These are phyloP conservation scores for Pilatotrama ljubarskyi DNA, from an alignment of 768 basidiomycete species.

Conservation along the genomic window DNA sequence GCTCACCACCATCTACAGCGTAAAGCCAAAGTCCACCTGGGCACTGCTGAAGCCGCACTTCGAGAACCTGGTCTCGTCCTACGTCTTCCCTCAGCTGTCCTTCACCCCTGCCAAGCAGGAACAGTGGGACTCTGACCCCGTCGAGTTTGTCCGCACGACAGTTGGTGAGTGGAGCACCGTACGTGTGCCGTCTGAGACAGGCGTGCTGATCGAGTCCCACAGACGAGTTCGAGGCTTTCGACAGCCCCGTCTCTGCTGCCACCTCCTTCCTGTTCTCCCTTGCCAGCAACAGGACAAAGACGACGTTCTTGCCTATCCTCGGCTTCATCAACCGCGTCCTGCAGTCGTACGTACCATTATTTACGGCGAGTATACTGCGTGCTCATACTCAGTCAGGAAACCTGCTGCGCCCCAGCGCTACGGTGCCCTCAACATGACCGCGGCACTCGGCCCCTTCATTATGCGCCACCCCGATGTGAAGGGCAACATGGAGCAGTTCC, in stretches of 20 bases:
- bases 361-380: neutral
- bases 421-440: constrained; percentile 83
- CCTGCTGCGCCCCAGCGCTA: constrained; percentile 67
- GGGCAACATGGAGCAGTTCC: constrained; percentile 73
- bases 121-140: constrained; percentile 79
- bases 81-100: constrained; percentile 85
- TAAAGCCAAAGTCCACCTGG: constrained; percentile 95
- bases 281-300: constrained; percentile 76
- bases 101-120: constrained; percentile 69
- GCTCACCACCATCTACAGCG: constrained; percentile 42
- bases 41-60: constrained; percentile 82
- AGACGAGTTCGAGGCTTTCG: constrained; percentile 84
- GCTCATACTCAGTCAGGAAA: constrained; percentile 32
- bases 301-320: constrained; percentile 80
- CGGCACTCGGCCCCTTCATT: constrained; percentile 73
- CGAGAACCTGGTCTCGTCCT: constrained; percentile 71
- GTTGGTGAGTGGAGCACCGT: constrained; percentile 51
- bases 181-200: neutral
- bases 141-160: constrained; percentile 76
- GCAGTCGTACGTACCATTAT: constrained; percentile 49
- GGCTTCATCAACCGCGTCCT: constrained; percentile 76
- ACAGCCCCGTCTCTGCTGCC: constrained; percentile 75
- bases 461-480: constrained; percentile 84
- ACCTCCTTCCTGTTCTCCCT: constrained; percentile 80
- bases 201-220: neutral